A percentile compares a stretch with the other conserved stretches of the same genome.
phyloP scores from a whole-genome alignment of 2,329 filamentous ascomycete genomes.

The Ophiostoma quercus region DNA sequence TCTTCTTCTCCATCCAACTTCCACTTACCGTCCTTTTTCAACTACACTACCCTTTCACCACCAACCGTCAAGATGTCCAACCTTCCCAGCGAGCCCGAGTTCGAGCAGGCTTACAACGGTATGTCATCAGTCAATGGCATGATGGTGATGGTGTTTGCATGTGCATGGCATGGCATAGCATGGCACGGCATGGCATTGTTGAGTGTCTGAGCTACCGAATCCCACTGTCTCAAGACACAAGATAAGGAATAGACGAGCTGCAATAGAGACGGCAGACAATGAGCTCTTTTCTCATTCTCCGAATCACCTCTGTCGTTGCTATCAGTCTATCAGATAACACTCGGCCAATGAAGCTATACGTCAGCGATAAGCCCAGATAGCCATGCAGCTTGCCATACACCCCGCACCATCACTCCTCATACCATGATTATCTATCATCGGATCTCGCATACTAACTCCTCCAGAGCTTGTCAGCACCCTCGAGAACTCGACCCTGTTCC shows the following conservation, averaged over 20 bases:
- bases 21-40: not conserved
- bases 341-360: not conserved
- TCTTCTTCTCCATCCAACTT: not conserved
- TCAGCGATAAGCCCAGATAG: conserved; percentile 7
- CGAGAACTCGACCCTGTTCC: conserved; percentile 86
- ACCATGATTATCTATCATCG: too few relatives aligned
- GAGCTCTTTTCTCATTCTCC: not conserved
- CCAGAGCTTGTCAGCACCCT: conserved; percentile 90
- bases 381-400: not conserved
- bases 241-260: not conserved
- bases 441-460: not conserved
- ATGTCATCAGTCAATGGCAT: conserved; percentile 33
- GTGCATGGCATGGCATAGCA: not conserved
- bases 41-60: not conserved
- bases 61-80: conserved; percentile 61
- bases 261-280: not conserved
- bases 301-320: not conserved
- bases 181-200: too few relatives aligned
- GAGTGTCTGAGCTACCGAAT: not conserved
- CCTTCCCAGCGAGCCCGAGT: conserved; percentile 85
- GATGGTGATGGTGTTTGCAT: not conserved
- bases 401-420: not conserved
- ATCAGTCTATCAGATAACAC: not conserved
- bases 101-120: conserved; percentile 98
- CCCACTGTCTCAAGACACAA: not conserved